Base-by-base conservation (phyloP, 768 basidiomycete species). In the Pulveroboletus sp. region DNA sequence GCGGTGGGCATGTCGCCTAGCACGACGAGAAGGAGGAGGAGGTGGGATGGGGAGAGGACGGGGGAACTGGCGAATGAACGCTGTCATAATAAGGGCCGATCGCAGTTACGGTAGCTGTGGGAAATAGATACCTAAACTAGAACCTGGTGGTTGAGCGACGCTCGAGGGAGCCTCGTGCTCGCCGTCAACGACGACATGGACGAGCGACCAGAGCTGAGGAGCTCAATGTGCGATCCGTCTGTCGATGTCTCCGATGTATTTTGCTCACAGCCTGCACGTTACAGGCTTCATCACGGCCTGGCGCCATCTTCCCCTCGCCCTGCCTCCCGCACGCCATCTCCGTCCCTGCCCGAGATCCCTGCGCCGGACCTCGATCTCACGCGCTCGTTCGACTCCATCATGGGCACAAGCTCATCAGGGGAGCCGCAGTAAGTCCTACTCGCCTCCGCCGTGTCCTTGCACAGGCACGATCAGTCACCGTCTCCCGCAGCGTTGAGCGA, bases 301-400 rank as follows among this genome's bases (percentile, higher is more conserved):
- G 55, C 54, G 46, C 57, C 59, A 27, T 55, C 59, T 6, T 37
- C 47, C 50, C 46, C 49, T 27, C 43, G 28, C 39, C 49, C 45
- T 48, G 39, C 58, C 31, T 53, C 56, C 51, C 67, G 61, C 50
- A 56, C 67, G 0, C 59, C 70, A 49, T 69, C 68, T 50, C 71
- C 69, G 47, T 48, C 64, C 21, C 65, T 74, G 46, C 81, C 82
- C 52, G 76, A 80, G 54, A 81, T 85, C 54, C 81, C 81, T 44
- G 60, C 66, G 17, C 49, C 72, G 42, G 73, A 75, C 49, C 66
- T 80, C 53, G 72, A 72, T 51, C 64, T 74, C 38, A 75, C 80
- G 44, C 54, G 71, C 51, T 71, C 75, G 30, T 61, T 76, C 21
- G 61, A 68, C 44, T 67, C 69, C 37, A 76, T 82, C 57, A 60